phyloP scores from a whole-genome alignment of 371 early-diverging fungal species.

The Smittium culicis region DNA sequence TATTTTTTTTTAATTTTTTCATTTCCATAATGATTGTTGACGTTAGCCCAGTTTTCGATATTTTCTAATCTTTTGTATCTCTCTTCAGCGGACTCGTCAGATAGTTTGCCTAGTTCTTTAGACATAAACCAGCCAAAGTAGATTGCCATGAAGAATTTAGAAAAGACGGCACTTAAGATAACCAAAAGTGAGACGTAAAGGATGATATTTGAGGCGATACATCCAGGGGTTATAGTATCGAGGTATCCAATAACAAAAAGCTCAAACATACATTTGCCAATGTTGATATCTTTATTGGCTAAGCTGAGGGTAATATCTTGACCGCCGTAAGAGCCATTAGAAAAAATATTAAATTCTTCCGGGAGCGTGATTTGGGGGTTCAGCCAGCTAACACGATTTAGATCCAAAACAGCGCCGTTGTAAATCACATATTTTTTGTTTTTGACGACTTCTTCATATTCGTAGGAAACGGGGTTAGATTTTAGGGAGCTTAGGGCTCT shows the following conservation, averaged over 20 bases:
- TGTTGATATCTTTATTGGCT: constrained; percentile 17
- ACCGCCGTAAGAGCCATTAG: constrained; percentile 34
- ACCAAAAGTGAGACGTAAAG: constrained; percentile 60
- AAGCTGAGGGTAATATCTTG: constrained; percentile 47
- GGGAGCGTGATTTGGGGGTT: constrained; percentile 27
- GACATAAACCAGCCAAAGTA: constrained; percentile 70
- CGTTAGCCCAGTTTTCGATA: constrained; percentile 45
- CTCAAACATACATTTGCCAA: constrained; percentile 48
- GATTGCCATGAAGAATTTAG: constrained; percentile 66
- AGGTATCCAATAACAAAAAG: constrained; percentile 60
- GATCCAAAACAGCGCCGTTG: constrained; percentile 58
- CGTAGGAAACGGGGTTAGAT: constrained; percentile 46
- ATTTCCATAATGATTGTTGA: constrained; percentile 40
- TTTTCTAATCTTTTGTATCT: constrained; percentile 38
- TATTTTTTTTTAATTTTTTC: constrained; percentile 26
- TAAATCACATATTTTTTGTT: constrained; percentile 40
- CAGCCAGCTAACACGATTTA: constrained; percentile 35
- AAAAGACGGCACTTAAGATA: constrained; percentile 60
- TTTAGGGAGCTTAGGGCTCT: constrained; percentile 25
- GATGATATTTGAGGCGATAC: constrained; percentile 62
- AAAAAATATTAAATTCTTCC: constrained; percentile 22
- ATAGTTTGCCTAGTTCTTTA: constrained; percentile 54
- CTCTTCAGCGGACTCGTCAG: constrained; percentile 47
- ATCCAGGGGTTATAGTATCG: constrained; percentile 56
- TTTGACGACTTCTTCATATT: constrained; percentile 48